phyloP scores from a whole-genome alignment of 176 grass and related monocot genomes.

The Canna indica region DNA sequence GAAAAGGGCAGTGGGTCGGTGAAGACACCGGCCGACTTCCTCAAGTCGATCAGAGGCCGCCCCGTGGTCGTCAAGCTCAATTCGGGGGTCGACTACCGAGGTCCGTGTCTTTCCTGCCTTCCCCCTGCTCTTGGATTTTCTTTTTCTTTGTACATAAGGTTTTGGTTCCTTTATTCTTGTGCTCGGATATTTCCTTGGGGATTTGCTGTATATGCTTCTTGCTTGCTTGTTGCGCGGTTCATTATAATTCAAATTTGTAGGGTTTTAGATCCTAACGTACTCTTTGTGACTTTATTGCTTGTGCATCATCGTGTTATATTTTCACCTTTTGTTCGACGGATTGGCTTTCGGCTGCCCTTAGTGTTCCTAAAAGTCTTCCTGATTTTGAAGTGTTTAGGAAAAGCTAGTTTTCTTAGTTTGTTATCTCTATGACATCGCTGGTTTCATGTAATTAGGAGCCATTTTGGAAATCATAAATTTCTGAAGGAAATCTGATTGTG shows the following conservation, averaged over 20 bases:
- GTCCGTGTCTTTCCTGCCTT: slow-evolving; percentile 11
- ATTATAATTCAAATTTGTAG: not conserved
- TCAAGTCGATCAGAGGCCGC: slow-evolving; percentile 90
- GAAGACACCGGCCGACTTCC: slow-evolving; percentile 94
- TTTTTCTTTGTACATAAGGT: not conserved
- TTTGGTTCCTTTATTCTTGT: not conserved
- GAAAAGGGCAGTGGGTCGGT: slow-evolving; percentile 35
- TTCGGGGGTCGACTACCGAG: slow-evolving; percentile 90
- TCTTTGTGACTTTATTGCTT: not conserved
- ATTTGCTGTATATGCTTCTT: not conserved
- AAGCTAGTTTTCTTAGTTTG: too few relatives aligned
- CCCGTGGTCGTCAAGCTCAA: slow-evolving; percentile 98
- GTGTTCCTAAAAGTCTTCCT: too few relatives aligned
- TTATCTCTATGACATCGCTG: too few relatives aligned
- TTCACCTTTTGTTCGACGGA: too few relatives aligned
- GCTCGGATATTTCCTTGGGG: not conserved
- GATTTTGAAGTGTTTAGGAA: too few relatives aligned
- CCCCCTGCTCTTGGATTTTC: not conserved
- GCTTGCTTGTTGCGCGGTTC: not conserved
- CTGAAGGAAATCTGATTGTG: too few relatives aligned
- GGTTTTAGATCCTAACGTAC: not conserved
- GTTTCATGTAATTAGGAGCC: too few relatives aligned
- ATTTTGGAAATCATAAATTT: too few relatives aligned
- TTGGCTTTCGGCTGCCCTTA: too few relatives aligned
- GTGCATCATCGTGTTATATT: too few relatives aligned